Percentiles rank a stretch among this genome's conserved stretches.
These are phyloP conservation scores for Knoxdaviesia proteae DNA, from an alignment of 2,329 filamentous ascomycete genomes.

Conservation along the genomic window DNA sequence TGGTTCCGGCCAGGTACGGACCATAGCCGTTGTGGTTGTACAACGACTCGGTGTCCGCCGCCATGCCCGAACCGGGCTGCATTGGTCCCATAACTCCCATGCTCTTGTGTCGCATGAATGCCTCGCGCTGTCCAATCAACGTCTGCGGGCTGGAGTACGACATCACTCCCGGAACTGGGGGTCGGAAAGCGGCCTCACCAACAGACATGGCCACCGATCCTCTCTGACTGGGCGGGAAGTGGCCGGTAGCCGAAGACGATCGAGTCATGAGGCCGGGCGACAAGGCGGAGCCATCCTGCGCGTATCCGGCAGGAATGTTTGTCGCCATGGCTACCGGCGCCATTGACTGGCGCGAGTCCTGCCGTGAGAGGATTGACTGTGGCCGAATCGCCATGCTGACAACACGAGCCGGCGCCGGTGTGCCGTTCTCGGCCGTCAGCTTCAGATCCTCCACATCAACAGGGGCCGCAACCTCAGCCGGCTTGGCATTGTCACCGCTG, in stretches of 20 bases:
- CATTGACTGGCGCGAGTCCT: neutral
- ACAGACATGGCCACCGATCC: too few relatives aligned
- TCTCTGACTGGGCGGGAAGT: too few relatives aligned
- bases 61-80: conserved; percentile 5
- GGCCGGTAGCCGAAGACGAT: neutral
- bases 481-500: neutral
- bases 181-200: neutral
- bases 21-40: conserved; percentile 15
- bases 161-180: conserved; percentile 18
- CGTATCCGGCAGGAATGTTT: neutral
- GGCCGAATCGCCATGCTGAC: neutral
- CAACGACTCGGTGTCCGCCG: conserved; percentile 21
- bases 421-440: conserved; percentile 33
- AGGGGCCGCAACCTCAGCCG: conserved; percentile 32
- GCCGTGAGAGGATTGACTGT: neutral
- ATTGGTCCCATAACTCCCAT: too few relatives aligned
- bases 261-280: neutral
- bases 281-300: too few relatives aligned
- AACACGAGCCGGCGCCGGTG: too few relatives aligned
- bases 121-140: conserved; percentile 32
- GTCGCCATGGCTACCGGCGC: neutral
- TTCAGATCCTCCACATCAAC: conserved; percentile 44
- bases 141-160: conserved; percentile 32
- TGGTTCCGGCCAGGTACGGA: conserved; percentile 1
- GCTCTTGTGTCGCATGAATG: conserved; percentile 30